Percentiles rank a stretch among this genome's conserved stretches.
Evolutionary conservation across 176 grass and related monocot genomes (phyloP).

Genomic region (Musa schizocarpa): DNA sequence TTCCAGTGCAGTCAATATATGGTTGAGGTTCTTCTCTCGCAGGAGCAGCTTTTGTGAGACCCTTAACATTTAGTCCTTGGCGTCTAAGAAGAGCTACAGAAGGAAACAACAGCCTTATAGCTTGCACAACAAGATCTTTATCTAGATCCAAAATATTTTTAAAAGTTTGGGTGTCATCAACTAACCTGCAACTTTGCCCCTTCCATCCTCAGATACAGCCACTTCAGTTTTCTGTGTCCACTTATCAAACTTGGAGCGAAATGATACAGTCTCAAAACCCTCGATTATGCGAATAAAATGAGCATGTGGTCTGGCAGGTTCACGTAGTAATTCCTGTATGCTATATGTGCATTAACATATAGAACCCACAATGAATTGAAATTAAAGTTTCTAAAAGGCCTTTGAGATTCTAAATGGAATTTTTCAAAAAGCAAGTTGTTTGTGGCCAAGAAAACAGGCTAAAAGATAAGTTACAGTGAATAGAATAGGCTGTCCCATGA

Average conservation of each 20-base stretch:
- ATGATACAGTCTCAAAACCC: slow-evolving; percentile 71
- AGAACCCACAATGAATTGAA: not conserved
- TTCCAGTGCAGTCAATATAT: slow-evolving; percentile 94
- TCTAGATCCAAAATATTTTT: not conserved
- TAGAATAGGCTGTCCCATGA: not conserved
- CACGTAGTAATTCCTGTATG: slow-evolving; percentile 70
- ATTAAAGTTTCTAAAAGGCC: not conserved
- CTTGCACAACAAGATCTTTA: not conserved
- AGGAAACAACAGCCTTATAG: slow-evolving; percentile 7
- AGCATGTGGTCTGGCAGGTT: slow-evolving; percentile 37
- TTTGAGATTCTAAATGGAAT: not conserved
- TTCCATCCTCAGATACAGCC: slow-evolving; percentile 74
- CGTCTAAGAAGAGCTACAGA: slow-evolving; percentile 75
- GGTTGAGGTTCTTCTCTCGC: slow-evolving; percentile 81
- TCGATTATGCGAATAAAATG: slow-evolving; percentile 80
- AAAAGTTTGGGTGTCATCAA: slow-evolving; percentile 14
- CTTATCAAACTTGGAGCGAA: slow-evolving; percentile 79
- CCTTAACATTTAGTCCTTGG: slow-evolving; percentile 92
- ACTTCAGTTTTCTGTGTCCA: slow-evolving; percentile 81
- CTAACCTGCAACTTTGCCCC: slow-evolving; percentile 97
- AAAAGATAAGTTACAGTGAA: not conserved
- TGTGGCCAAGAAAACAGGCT: not conserved
- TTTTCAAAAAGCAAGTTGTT: not conserved
- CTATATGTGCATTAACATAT: not conserved
- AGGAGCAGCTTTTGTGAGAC: slow-evolving; percentile 71